phyloP scores from a whole-genome alignment of 805 yeast genomes.

The Monosporozyma aquatica region DNA sequence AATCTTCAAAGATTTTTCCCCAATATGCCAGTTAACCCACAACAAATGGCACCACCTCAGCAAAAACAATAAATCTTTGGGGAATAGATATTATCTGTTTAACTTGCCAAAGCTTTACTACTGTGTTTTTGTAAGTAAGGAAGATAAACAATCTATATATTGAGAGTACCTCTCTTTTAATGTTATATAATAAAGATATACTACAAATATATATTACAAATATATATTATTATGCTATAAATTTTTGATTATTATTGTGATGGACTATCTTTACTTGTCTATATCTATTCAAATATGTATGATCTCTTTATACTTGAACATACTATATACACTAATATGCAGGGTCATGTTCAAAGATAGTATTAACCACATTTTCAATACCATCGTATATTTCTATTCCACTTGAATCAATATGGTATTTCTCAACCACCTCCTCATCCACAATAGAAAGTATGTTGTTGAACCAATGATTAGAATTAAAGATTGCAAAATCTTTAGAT shows the following conservation, averaged over 20 bases:
- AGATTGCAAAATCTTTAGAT: not conserved
- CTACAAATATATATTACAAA: not conserved
- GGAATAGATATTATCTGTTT: not conserved
- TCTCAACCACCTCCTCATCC: not conserved
- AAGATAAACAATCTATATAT: not conserved
- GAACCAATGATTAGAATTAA: slow-evolving; percentile 4
- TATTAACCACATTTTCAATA: not conserved
- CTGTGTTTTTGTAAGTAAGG: too few relatives aligned
- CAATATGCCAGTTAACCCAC: slow-evolving; percentile 12
- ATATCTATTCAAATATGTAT: too few relatives aligned
- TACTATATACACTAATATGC: too few relatives aligned
- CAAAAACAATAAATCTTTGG: not conserved
- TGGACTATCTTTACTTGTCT: too few relatives aligned
- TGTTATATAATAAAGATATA: not conserved
- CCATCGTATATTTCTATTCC: slow-evolving; percentile 8
- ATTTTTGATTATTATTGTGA: not conserved
- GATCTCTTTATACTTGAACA: too few relatives aligned
- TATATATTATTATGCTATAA: too few relatives aligned
- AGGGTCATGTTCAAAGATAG: slow-evolving; percentile 4
- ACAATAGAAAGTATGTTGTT: not conserved
- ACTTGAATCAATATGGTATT: slow-evolving; percentile 3
- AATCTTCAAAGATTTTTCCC: slow-evolving; percentile 17
- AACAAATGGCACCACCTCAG: not conserved
- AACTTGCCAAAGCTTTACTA: too few relatives aligned
- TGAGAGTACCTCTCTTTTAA: not conserved